Conservation (phyloP, 225 moss, liverwort and hornwort genomes). For the Asterella californica region DNA sequence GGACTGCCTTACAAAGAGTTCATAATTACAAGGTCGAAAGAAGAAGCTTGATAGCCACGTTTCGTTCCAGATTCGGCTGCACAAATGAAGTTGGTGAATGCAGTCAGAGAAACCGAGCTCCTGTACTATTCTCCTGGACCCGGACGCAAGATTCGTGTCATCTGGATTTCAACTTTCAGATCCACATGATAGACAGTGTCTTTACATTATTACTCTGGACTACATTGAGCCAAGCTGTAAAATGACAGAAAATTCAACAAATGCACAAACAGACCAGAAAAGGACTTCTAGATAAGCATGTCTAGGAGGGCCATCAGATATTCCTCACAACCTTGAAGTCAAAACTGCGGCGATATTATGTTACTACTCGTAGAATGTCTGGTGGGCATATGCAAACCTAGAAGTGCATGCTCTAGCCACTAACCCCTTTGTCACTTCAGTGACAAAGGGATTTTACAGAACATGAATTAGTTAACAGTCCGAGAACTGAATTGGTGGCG, state of each 20-base stretch:
- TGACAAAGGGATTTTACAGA: neutral
- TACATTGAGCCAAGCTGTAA: neutral
- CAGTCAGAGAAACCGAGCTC: neutral
- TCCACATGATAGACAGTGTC: neutral
- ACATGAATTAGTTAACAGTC: neutral
- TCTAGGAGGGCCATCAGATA: neutral
- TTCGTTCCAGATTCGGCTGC: slow-evolving; percentile 99
- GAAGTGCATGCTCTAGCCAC: neutral
- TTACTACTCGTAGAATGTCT: neutral
- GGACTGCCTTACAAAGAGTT: slow-evolving; percentile 97
- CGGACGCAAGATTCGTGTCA: neutral
- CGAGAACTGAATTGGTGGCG: neutral
- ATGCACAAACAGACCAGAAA: neutral
- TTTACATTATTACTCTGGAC: neutral
- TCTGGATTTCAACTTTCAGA: neutral
- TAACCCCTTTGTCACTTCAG: neutral
- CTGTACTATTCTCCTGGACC: neutral
- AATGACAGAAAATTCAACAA: neutral
- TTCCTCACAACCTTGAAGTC: neutral
- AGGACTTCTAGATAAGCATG: neutral
- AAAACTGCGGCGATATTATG: neutral
- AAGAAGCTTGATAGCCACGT: slow-evolving; percentile 98
- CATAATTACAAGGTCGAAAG: slow-evolving; percentile 95
- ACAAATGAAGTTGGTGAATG: slow-evolving; percentile 1
- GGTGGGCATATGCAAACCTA: neutral